Conservation (phyloP, 2,329 filamentous ascomycete genomes). For the Massarina eburnea region DNA sequence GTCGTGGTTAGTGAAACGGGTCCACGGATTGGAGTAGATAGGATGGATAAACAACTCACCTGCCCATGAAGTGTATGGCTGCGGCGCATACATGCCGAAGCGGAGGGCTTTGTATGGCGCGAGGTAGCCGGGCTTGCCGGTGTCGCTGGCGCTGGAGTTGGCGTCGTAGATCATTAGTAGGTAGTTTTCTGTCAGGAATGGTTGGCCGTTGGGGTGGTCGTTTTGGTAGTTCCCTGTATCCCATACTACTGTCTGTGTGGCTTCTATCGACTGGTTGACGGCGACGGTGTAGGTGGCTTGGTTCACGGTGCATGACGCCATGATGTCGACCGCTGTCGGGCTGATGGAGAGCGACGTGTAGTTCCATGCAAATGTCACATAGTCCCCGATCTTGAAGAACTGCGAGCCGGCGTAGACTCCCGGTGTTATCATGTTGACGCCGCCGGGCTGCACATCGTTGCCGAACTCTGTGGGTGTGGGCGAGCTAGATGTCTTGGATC, state of each 20-base stretch:
- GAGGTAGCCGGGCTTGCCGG: constrained; percentile 58
- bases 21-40: neutral
- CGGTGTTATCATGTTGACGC: constrained; percentile 64
- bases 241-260: constrained; percentile 60
- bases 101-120: constrained; percentile 53
- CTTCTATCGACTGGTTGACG: constrained; percentile 57
- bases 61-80: constrained; percentile 52
- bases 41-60: constrained; percentile 43
- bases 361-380: constrained; percentile 68
- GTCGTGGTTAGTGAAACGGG: constrained; percentile 14
- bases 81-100: constrained; percentile 66
- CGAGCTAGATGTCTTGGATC: constrained; percentile 20
- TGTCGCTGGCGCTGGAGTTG: constrained; percentile 53
- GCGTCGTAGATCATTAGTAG: constrained; percentile 66
- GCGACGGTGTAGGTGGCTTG: constrained; percentile 63
- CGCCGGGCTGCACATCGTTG: constrained; percentile 58
- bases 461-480: constrained; percentile 48
- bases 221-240: constrained; percentile 58
- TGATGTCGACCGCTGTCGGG: constrained; percentile 61
- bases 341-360: constrained; percentile 65
- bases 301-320: constrained; percentile 63
- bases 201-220: constrained; percentile 32
- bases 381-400: constrained; percentile 67
- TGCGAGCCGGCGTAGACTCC: constrained; percentile 50
- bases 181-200: constrained; percentile 62